Base-by-base conservation (phyloP, 73 alveolate genomes). In the Paramecium tetraurelia region DNA sequence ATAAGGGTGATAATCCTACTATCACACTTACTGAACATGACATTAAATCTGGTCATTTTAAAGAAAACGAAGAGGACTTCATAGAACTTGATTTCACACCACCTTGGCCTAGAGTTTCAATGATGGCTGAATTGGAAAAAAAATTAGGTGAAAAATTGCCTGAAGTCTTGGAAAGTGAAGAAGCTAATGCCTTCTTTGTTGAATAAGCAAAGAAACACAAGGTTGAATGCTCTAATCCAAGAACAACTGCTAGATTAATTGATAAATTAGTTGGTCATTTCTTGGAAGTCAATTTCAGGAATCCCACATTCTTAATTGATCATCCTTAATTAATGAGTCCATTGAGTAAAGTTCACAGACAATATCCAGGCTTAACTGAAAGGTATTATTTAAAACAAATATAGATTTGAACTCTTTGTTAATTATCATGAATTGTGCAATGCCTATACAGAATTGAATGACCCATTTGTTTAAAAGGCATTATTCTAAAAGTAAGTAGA, bases 271-370 rank as follows among this genome's bases (percentile, higher is more conserved):
- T 96, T 58, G 99, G 99, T 53, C 99, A 97, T 89, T 98, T 95
- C 96, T 95, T 99, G 76, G 99, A 99, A 96, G 99, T 96, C 85
- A 94, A 97, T 83, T 97, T 98, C 94, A 93, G 86, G 86, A 95
- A 95, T 83, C 99, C 99, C 1, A 97, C 99, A 44, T 98, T 97
- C 96, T 95, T 99, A 75, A 98, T 96, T 48, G 99, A 99, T 63
- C 99, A 98, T 80, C 99, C 99, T 12, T 97, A 97, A 94, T 87
- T 98, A 41, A 99, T 99, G 99, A 92, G 98, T 85, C 99, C 99
- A 16, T 96, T 99, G 84, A 99, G 99, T 59, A 99, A 99, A 94
- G 98, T 96, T 95, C 99, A 99, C 94, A 95, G 99, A 95, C 22
- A 89, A 7, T 93, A 92, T 53, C 96, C 97, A 46, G 95, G 97